phyloP scores from a whole-genome alignment of 768 basidiomycete species.

The Boletus patriciae region DNA sequence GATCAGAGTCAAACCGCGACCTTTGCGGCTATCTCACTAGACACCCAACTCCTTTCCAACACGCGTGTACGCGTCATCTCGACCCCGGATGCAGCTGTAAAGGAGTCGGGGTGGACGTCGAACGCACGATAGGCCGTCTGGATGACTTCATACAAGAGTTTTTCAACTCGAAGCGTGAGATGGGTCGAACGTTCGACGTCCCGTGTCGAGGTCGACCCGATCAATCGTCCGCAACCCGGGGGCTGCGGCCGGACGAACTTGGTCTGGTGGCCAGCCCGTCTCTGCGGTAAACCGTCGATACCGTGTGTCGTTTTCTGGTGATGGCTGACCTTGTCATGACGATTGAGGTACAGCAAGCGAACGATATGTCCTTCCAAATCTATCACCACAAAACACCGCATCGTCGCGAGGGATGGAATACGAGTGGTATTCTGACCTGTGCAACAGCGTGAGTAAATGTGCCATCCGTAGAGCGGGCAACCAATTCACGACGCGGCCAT shows the following conservation, averaged over 20 bases:
- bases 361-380: too few relatives aligned
- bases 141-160: slow-evolving; percentile 45
- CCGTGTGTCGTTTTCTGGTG: too few relatives aligned
- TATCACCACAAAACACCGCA: too few relatives aligned
- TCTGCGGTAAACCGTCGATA: too few relatives aligned
- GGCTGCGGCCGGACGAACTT: too few relatives aligned
- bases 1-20: too few relatives aligned
- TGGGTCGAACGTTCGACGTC: slow-evolving; percentile 10
- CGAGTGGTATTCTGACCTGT: slow-evolving; percentile 67
- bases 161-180: slow-evolving; percentile 27
- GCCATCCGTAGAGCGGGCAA: not conserved
- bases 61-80: slow-evolving; percentile 51
- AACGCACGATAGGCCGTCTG: slow-evolving; percentile 55
- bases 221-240: too few relatives aligned
- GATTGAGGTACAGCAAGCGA: too few relatives aligned
- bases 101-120: slow-evolving; percentile 41
- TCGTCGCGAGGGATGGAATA: too few relatives aligned
- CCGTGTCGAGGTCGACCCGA: not conserved
- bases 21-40: too few relatives aligned
- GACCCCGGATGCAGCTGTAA: slow-evolving; percentile 61
- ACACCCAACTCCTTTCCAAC: not conserved
- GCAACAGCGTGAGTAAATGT: not conserved
- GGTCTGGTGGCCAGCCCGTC: too few relatives aligned
- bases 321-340: too few relatives aligned
- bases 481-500: slow-evolving; percentile 68